Conservation (phyloP, 148 eudicot species). For the Dianthus caryophyllus region DNA sequence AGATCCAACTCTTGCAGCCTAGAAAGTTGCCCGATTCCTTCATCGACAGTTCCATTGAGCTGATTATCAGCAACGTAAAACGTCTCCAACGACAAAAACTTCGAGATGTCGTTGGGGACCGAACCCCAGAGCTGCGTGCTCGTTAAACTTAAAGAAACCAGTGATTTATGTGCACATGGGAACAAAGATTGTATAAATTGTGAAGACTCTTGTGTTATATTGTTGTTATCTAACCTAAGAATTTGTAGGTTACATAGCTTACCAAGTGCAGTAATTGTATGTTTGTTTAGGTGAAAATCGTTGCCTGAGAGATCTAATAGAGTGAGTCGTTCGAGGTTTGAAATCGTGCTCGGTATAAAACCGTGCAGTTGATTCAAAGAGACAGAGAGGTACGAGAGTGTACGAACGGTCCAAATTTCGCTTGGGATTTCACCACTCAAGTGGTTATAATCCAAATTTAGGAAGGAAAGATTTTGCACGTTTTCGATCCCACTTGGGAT, state of each 20-base stretch:
- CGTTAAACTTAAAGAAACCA: conserved; percentile 11
- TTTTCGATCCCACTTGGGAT: neutral
- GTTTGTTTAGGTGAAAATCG: conserved; percentile 7
- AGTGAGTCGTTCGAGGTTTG: conserved; percentile 13
- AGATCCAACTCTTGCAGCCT: conserved; percentile 18
- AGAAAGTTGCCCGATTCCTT: conserved; percentile 19
- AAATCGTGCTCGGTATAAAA: neutral
- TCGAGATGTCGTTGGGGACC: conserved; percentile 19
- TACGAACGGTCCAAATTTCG: neutral
- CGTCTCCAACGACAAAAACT: conserved; percentile 14
- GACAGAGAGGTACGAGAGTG: neutral
- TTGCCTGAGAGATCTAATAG: conserved; percentile 4
- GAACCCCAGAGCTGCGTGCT: conserved; percentile 17
- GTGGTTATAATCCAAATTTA: neutral
- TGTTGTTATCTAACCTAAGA: neutral
- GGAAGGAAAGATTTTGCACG: neutral
- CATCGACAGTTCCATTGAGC: conserved; percentile 20
- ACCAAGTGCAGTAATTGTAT: neutral
- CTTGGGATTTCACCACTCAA: conserved; percentile 6
- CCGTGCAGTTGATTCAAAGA: neutral
- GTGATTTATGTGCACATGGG: conserved; percentile 14
- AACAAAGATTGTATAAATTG: conserved; percentile 6
- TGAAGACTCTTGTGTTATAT: neutral
- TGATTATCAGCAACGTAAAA: conserved; percentile 12
- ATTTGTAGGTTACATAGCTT: conserved; percentile 7